Percentiles rank a stretch among this genome's conserved stretches.
These are phyloP conservation scores for Nyssa sinensis DNA, from an alignment of 148 eudicot species.

Conservation along the genomic window DNA sequence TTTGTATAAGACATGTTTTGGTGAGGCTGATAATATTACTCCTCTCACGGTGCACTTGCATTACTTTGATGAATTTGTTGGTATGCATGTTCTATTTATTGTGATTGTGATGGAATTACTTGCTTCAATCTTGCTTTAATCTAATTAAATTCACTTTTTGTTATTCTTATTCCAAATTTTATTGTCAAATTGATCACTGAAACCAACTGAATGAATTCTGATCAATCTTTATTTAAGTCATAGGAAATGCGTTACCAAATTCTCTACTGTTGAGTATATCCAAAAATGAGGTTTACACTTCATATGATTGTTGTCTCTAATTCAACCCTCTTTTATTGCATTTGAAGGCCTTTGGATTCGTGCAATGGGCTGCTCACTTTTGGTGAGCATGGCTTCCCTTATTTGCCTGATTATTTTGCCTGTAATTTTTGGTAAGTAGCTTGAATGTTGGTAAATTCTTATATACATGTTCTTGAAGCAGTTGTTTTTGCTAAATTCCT, in stretches of 20 bases:
- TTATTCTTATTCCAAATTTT: background rate
- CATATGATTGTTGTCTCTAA: too few species aligned
- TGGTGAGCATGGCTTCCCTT: constrained; percentile 99
- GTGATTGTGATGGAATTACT: too few species aligned
- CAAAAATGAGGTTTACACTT: too few species aligned
- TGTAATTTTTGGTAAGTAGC: constrained; percentile 75
- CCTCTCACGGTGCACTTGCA: too few species aligned
- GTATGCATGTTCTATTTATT: too few species aligned
- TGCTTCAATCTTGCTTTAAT: too few species aligned
- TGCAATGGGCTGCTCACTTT: constrained; percentile 90
- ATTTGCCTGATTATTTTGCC: constrained; percentile 84
- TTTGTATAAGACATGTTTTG: too few species aligned
- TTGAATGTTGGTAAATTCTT: background rate
- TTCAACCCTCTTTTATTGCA: constrained; percentile 1
- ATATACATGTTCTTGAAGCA: background rate
- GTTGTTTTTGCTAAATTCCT: background rate
- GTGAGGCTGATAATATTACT: too few species aligned
- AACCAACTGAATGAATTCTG: background rate
- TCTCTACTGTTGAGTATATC: too few species aligned
- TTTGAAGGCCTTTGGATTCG: constrained; percentile 70
- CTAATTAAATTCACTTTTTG: too few species aligned
- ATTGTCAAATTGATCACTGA: background rate
- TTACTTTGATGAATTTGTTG: background rate
- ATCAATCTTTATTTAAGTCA: background rate
- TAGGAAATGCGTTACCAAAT: background rate